Evolutionary conservation across 2,329 filamentous ascomycete species (phyloP).

Genomic region (Aspergillus bombycis): DNA sequence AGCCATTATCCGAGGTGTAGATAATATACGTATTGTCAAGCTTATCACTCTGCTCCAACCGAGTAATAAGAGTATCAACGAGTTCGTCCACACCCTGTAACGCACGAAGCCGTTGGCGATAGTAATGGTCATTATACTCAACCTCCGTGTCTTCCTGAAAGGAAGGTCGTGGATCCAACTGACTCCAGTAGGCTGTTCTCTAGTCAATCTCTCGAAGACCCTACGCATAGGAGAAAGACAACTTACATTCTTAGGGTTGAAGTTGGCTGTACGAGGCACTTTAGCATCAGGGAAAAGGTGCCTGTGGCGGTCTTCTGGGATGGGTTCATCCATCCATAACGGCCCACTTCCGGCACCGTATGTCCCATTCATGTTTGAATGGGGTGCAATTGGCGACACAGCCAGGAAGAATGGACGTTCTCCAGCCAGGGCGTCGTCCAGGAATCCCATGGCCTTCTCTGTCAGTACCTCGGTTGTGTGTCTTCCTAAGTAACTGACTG

Average conservation of each 20-base stretch:
- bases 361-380: constrained; percentile 54
- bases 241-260: constrained; percentile 64
- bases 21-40: constrained; percentile 62
- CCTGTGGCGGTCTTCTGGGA: constrained; percentile 63
- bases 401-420: constrained; percentile 68
- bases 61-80: constrained; percentile 48
- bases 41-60: constrained; percentile 45
- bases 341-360: constrained; percentile 23
- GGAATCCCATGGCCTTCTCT: constrained; percentile 60
- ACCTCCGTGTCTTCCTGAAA: constrained; percentile 51
- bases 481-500: constrained; percentile 58
- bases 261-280: constrained; percentile 65
- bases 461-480: constrained; percentile 64
- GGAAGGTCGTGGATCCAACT: constrained; percentile 51
- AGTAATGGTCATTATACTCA: constrained; percentile 57
- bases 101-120: constrained; percentile 53
- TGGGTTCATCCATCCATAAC: constrained; percentile 52
- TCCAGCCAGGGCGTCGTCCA: constrained; percentile 61
- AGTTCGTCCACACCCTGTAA: constrained; percentile 60
- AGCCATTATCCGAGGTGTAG: constrained; percentile 64
- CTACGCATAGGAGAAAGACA: background rate
- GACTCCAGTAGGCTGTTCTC: constrained; percentile 44
- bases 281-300: constrained; percentile 63
- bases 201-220: background rate
- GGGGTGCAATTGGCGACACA: constrained; percentile 68